phyloP scores from a whole-genome alignment of 1,284 basidiomycete genomes.

The Ganoderma meredithae region DNA sequence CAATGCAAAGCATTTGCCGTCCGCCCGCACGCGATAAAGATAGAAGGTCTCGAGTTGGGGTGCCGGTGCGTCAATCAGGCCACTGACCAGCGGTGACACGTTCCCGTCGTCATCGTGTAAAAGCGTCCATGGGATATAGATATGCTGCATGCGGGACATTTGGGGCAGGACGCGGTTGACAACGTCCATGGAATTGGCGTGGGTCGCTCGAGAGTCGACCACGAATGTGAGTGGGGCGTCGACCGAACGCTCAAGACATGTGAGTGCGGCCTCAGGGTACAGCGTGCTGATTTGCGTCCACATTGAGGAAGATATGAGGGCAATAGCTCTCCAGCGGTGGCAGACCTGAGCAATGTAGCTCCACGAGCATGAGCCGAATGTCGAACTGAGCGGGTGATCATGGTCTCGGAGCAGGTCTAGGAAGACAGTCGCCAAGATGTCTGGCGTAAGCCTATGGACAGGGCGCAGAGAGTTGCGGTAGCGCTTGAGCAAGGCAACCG shows the following conservation, averaged over 20 bases:
- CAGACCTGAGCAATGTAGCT: slow-evolving; percentile 39
- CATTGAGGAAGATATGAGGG: slow-evolving; percentile 36
- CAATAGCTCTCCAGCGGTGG: slow-evolving; percentile 39
- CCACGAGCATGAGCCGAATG: slow-evolving; percentile 39
- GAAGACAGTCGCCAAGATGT: slow-evolving; percentile 41
- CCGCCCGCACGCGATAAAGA: slow-evolving; percentile 34
- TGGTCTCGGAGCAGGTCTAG: slow-evolving; percentile 32
- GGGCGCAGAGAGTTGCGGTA: slow-evolving; percentile 43
- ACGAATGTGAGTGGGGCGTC: slow-evolving; percentile 40
- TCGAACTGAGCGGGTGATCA: slow-evolving; percentile 31
- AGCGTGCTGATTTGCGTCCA: slow-evolving; percentile 42
- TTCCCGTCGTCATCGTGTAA: slow-evolving; percentile 35
- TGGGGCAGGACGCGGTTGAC: slow-evolving; percentile 37
- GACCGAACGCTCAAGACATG: slow-evolving; percentile 39
- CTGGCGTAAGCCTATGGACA: slow-evolving; percentile 38
- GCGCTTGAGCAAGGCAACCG: slow-evolving; percentile 39
- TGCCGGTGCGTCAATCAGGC: slow-evolving; percentile 35
- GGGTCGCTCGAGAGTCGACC: slow-evolving; percentile 30
- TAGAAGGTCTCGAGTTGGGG: slow-evolving; percentile 40
- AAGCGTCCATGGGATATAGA: slow-evolving; percentile 39
- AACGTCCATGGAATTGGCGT: slow-evolving; percentile 30
- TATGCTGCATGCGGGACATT: slow-evolving; percentile 37
- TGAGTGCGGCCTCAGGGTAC: slow-evolving; percentile 36
- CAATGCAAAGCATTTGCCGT: slow-evolving; percentile 35
- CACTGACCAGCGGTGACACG: slow-evolving; percentile 34